phyloP scores from a whole-genome alignment of 768 basidiomycete species.

The Tephrocybe rancida region DNA sequence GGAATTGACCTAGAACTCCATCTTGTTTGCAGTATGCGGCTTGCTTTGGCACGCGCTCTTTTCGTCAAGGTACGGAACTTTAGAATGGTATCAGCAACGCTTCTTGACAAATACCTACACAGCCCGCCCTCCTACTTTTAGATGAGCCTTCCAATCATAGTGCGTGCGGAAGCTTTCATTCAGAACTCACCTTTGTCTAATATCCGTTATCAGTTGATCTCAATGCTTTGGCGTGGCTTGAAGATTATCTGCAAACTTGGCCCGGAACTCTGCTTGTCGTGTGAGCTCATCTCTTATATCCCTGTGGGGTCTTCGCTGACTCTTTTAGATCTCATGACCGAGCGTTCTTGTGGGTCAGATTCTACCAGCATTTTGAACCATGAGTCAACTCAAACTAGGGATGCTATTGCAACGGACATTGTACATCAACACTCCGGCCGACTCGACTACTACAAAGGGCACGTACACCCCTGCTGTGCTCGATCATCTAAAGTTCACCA shows the following conservation, averaged over 20 bases:
- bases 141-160: slow-evolving; percentile 98
- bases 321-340: slow-evolving; percentile 87
- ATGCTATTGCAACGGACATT: slow-evolving; percentile 97
- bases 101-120: neutral
- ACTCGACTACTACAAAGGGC: slow-evolving; percentile 98
- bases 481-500: neutral
- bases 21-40: slow-evolving; percentile 73
- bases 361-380: neutral
- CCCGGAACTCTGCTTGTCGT: slow-evolving; percentile 90
- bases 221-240: slow-evolving; percentile 96
- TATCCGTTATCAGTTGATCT: slow-evolving; percentile 64
- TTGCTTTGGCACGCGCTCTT: slow-evolving; percentile 92
- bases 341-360: slow-evolving; percentile 77
- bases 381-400: slow-evolving; percentile 42
- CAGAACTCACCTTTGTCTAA: neutral
- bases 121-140: slow-evolving; percentile 77
- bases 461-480: slow-evolving; percentile 11
- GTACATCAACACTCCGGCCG: slow-evolving; percentile 94
- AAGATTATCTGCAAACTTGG: slow-evolving; percentile 98
- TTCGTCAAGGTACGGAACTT: slow-evolving; percentile 79
- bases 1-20: slow-evolving; percentile 1
- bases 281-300: slow-evolving; percentile 35
- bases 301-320: slow-evolving; percentile 5
- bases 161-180: slow-evolving; percentile 38
- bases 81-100: neutral